Percentiles rank a stretch among this genome's conserved stretches.
phyloP scores from a whole-genome alignment of 768 basidiomycete genomes.

The Mycena rosella region DNA sequence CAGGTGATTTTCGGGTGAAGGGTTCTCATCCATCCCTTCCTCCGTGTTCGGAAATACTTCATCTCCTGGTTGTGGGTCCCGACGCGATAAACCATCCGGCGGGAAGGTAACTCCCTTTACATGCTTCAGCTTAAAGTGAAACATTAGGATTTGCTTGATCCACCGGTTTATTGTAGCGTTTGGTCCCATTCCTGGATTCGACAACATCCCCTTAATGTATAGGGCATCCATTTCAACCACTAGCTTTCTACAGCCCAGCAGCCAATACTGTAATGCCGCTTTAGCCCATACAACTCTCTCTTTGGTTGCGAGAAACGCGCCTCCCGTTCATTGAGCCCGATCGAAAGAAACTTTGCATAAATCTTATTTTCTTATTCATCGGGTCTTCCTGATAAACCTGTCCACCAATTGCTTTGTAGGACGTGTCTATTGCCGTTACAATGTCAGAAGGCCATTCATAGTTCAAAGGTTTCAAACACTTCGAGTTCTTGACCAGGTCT shows the following conservation, averaged over 20 bases:
- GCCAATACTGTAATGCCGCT: conserved; percentile 33
- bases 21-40: not conserved
- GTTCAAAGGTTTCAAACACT: too few relatives aligned
- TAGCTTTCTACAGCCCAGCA: not conserved
- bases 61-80: conserved; percentile 11
- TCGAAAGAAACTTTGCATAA: conserved; percentile 3
- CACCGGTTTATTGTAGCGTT: conserved; percentile 45
- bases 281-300: conserved; percentile 38
- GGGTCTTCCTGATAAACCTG: conserved; percentile 41
- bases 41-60: not conserved
- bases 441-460: not conserved
- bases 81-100: conserved; percentile 37
- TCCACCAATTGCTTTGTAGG: conserved; percentile 1
- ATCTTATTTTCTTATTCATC: conserved; percentile 4
- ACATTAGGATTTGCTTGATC: conserved; percentile 44
- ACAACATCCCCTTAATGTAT: too few relatives aligned
- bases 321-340: conserved; percentile 7
- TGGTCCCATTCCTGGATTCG: conserved; percentile 43
- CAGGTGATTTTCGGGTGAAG: not conserved
- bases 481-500: too few relatives aligned
- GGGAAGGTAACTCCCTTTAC: not conserved
- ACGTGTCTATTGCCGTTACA: not conserved
- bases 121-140: conserved; percentile 38
- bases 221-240: conserved; percentile 37
- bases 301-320: conserved; percentile 39